These are phyloP conservation scores for Dacryopinax primogenitus DNA, from an alignment of 768 basidiomycete species.

Conservation along the genomic window DNA sequence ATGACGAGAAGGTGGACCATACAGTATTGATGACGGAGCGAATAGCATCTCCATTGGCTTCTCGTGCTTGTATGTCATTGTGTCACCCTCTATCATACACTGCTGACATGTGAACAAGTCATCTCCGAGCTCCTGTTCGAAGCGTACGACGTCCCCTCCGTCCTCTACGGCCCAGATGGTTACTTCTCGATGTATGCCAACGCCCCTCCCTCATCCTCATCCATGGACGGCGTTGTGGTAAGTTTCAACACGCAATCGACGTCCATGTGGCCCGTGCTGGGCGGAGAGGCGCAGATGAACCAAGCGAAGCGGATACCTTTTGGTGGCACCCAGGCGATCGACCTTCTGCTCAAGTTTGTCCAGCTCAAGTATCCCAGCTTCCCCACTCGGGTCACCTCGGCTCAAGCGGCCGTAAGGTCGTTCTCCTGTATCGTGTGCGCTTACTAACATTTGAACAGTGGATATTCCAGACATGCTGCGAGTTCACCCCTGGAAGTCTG, in stretches of 20 bases:
- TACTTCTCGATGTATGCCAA: constrained; percentile 89
- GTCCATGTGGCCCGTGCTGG: constrained; percentile 74
- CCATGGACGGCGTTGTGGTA: constrained; percentile 66
- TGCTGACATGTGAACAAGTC: constrained; percentile 35
- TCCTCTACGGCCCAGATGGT: constrained; percentile 80
- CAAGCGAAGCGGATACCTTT: constrained; percentile 70
- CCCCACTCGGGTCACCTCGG: constrained; percentile 63
- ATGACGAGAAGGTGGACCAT: constrained; percentile 61
- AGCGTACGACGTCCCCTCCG: constrained; percentile 69
- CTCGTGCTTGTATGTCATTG: constrained; percentile 55
- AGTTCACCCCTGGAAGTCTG: constrained; percentile 64
- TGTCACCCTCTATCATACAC: constrained; percentile 5
- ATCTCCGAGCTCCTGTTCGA: constrained; percentile 97
- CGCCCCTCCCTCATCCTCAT: constrained; percentile 30
- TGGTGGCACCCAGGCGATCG: constrained; percentile 81
- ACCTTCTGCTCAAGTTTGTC: constrained; percentile 82
- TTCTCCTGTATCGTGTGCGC: background rate
- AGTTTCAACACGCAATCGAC: constrained; percentile 89
- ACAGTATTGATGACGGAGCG: constrained; percentile 91
- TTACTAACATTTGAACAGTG: constrained; percentile 40
- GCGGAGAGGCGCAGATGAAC: constrained; percentile 41
- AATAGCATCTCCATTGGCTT: constrained; percentile 76
- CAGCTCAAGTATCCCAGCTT: constrained; percentile 94
- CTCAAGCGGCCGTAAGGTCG: constrained; percentile 57
- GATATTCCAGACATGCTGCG: constrained; percentile 80